phyloP scores from a whole-genome alignment of 257 asterid species.

The Eustoma russellianum region DNA sequence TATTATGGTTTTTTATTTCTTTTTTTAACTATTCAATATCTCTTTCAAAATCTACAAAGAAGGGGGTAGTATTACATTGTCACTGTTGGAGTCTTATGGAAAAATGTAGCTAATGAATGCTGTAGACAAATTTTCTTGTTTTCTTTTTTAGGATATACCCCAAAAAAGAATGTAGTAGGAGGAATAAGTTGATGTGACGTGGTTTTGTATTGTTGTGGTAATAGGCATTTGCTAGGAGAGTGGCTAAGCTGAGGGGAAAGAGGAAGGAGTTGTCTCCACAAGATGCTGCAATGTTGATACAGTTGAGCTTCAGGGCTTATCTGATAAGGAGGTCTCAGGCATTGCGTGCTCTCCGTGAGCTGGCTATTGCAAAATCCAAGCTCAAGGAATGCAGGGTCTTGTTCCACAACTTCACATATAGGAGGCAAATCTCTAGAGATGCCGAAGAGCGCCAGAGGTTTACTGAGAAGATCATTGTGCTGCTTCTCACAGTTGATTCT shows the following conservation, averaged over 20 bases:
- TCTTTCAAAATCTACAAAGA: too few relatives aligned
- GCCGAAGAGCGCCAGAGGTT: slow-evolving; percentile 85
- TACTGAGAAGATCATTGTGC: slow-evolving; percentile 76
- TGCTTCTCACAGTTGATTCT: slow-evolving; percentile 89
- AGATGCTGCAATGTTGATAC: slow-evolving; percentile 68
- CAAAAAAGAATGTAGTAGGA: too few relatives aligned
- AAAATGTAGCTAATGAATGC: too few relatives aligned
- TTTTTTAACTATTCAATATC: too few relatives aligned
- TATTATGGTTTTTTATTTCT: too few relatives aligned
- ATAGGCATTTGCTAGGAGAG: slow-evolving; percentile 76
- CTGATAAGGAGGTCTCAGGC: slow-evolving; percentile 68
- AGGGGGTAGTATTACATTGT: too few relatives aligned
- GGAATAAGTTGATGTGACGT: too few relatives aligned
- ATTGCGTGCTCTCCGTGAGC: slow-evolving; percentile 78
- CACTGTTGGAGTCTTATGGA: too few relatives aligned
- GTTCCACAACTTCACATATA: slow-evolving; percentile 87
- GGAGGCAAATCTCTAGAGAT: slow-evolving; percentile 51
- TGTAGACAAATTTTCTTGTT: too few relatives aligned
- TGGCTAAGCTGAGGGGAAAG: slow-evolving; percentile 62
- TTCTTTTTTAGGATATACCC: too few relatives aligned
- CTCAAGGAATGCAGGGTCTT: slow-evolving; percentile 72
- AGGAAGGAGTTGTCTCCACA: slow-evolving; percentile 51
- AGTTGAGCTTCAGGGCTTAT: slow-evolving; percentile 61
- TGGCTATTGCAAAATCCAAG: slow-evolving; percentile 83
- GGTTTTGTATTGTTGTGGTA: background rate